Evolutionary conservation across 2,329 filamentous ascomycete species (phyloP), one percentile per base, ranked within the genome.

Genomic region (Tolypocladium album): DNA sequence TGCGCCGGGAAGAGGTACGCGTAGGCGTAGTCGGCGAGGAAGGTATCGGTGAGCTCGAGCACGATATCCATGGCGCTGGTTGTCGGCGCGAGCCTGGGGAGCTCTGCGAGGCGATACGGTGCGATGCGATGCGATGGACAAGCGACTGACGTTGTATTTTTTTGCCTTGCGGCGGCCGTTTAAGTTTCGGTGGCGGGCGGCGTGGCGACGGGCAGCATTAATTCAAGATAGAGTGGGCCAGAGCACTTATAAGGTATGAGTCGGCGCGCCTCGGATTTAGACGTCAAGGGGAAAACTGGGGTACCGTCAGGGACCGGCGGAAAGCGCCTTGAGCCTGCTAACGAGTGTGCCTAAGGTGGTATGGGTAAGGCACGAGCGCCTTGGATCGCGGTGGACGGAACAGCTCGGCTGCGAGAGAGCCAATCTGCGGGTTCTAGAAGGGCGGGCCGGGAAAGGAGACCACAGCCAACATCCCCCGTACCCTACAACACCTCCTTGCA

Each of bases 11-110:
- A 78, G 7, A 88, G 66, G 42, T 77, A 79, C 57, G 92, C 87
- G 72, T 95, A 97, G 61, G 89, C 67, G 66, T 87, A 84, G 76
- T 97, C 93, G 74, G 88, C 88, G 64, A 92, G 69, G 69, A 88
- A 90, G 67, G 87, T 90, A 76, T 97, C 93, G 75, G 85, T 82
- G 62, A 92, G 68, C 76, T 97, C 92, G 65, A 97, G 88, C 55
- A 94, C 85, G 76, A 97, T 85, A 80, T 97, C 93, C 93, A 97
- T 97, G 74, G 72, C 79, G 77, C 22, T 22, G 11, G 15, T 7
- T 17, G 15, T 38, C 13, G 56, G 45, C 50, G 31, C 50, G 12
- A n/a, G 50, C 50, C 50, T 8, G 50, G 31, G 31, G 20, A 36
- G 50, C 50, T 22, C 31, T 17, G 31, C 50, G 50, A 22, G 36